Base-by-base conservation (phyloP, 441 rosid species). In the Capsella rubella region DNA sequence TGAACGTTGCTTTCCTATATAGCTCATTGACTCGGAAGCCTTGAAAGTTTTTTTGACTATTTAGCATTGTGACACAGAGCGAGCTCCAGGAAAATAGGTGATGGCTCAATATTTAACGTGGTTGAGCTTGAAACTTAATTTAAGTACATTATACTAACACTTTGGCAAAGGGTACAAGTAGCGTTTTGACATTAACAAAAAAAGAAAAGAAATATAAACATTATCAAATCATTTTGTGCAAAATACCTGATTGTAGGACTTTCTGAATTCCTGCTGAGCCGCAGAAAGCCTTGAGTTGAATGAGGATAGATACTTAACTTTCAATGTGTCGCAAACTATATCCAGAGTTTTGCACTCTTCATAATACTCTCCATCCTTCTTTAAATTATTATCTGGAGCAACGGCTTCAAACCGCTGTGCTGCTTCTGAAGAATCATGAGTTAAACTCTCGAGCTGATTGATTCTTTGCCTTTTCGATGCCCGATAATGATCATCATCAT, bases 211-310 rank as follows among this genome's bases (percentile, higher is more conserved):
- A 42, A 18, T 15, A 14, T 25, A 8, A 21, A 71, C 40, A 46
- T 39, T 35, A 42, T 39, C 39, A 8, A 32, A 62, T 16, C 37
- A 56, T 56, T 51, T 5, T 40, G 32, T 34, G 58, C 56, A 76
- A 47, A 46, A 8, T 72, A 93, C 98, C 96, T 87, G 97, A 73
- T 42, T 47, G 78, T 84, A 80, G 58, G 92, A 84, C 79, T 83
- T 93, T 73, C 72, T 83, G 82, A 87, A 91, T 46, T 94, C 98
- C 57, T 82, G 90, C 79, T 88, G 97, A 79, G 87, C 93, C 6
- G 82, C 65, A 57, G 78, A 82, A 46, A 89, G 84, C 85, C 82
- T 95, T 65, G 86, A 67, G 74, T 74, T 84, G 79, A 92, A 90
- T 28, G 78, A 80, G 34, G 90, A 83, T 75, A 95, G 81, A 79